Evolutionary conservation across 2,329 filamentous ascomycete genomes (phyloP).

Genomic region (Paraphoma sp.): DNA sequence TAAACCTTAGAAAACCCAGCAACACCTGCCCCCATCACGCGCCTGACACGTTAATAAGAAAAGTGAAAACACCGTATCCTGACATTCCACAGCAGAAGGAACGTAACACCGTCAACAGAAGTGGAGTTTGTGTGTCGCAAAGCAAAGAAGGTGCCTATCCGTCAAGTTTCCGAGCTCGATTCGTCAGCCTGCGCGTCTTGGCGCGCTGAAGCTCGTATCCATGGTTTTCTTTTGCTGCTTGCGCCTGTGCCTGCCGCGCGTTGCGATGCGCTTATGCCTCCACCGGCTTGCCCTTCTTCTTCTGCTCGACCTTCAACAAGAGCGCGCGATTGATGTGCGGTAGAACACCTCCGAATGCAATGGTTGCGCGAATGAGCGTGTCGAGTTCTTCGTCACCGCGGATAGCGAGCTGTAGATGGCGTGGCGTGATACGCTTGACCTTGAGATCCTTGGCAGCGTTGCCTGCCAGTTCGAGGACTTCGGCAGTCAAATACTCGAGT

Average conservation of each 20-base stretch:
- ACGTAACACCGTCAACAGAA: slow-evolving; percentile 13
- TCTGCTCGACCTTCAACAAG: slow-evolving; percentile 94
- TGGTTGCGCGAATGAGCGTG: slow-evolving; percentile 95
- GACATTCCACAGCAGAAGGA: slow-evolving; percentile 16
- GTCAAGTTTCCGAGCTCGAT: slow-evolving; percentile 2
- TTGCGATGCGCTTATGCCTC: slow-evolving; percentile 29
- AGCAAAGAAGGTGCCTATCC: slow-evolving; percentile 22
- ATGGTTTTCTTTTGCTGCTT: neutral
- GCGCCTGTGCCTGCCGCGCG: slow-evolving; percentile 4
- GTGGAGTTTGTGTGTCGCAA: slow-evolving; percentile 17
- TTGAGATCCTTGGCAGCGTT: slow-evolving; percentile 99
- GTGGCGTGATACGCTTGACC: slow-evolving; percentile 99
- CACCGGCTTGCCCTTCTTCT: slow-evolving; percentile 83
- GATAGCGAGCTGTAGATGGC: slow-evolving; percentile 96
- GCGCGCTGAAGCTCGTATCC: slow-evolving; percentile 5
- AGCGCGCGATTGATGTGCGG: slow-evolving; percentile 98
- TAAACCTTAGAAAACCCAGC: slow-evolving; percentile 19
- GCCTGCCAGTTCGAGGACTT: slow-evolving; percentile 96
- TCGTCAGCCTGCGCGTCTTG: neutral
- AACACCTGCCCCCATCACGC: slow-evolving; percentile 33
- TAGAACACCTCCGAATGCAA: slow-evolving; percentile 96
- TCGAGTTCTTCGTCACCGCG: slow-evolving; percentile 98
- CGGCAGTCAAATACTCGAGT: slow-evolving; percentile 95
- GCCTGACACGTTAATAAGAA: slow-evolving; percentile 32
- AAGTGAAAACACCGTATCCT: slow-evolving; percentile 25